Evolutionary conservation across 179 eudicot species (phyloP), one percentile per base, ranked within the genome.

Genomic region (Actinidia polygama): DNA sequence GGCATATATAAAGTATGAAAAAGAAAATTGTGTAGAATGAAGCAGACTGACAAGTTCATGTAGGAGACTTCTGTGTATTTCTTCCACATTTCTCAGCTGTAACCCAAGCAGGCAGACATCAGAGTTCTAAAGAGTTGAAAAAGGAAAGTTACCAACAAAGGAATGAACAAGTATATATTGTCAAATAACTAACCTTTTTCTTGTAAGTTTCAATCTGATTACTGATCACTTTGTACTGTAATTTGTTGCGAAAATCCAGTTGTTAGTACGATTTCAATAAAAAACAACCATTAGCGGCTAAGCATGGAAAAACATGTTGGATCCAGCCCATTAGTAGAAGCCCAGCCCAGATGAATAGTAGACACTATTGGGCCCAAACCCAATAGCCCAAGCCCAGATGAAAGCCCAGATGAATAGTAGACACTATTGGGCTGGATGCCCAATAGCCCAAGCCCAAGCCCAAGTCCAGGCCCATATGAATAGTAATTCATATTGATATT

Each of bases 21-120:
- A 40, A 36, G 9, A 26, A 63, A 49, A 16, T 10, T 54, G 57
- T 57, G 57, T 14, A 55, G 26, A 19, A 7, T 44, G 55, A 40
- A 36, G 40, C 54, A 26, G 40, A 74, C 98, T 91, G 90, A 94
- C 98, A 84, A 85, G 83, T 67, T 85, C 91, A 79, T 88, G 94
- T n/a, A 90, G 81, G 51, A 93, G 94, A 74, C 85, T 77, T 53
- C 85, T 86, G 75, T 92, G 84, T 67, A 92, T 81, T 58, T 86
- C 92, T 62, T 87, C 85, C 64, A 57, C 90, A 82, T 92, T 94
- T 86, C 92, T 90, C 61, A 85, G 55, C 98, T 93, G 90, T 61
- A 83, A 30, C 14, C 53, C 53, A 83, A 84, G 21, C 1, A 23
- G 63, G 64, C 40, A 73, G 19, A 36, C 1, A 62, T 0, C 4